Evolutionary conservation across 2,329 filamentous ascomycete genomes (phyloP).

Genomic region (Exserohilum rostratum): DNA sequence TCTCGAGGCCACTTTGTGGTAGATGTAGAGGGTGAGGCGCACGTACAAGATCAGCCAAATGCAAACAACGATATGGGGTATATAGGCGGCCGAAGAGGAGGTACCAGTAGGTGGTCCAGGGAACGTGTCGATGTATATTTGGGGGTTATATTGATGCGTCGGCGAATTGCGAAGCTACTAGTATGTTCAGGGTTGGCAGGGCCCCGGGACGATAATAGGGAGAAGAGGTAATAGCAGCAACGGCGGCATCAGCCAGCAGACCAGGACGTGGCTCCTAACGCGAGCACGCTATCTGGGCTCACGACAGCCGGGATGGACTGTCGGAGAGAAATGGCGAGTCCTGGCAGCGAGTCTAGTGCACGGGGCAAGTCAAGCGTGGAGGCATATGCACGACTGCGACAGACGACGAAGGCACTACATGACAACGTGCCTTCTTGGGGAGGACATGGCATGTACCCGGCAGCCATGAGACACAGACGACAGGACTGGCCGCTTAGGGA

Average conservation of each 20-base stretch:
- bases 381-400: constrained; percentile 35
- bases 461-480: constrained; percentile 36
- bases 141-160: constrained; percentile 29
- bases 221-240: constrained; percentile 29
- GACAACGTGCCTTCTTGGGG: constrained; percentile 26
- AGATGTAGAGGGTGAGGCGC: constrained; percentile 12
- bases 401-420: constrained; percentile 24
- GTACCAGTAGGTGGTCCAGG: constrained; percentile 28
- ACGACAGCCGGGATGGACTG: constrained; percentile 20
- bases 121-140: constrained; percentile 24
- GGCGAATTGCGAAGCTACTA: constrained; percentile 35
- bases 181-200: constrained; percentile 29
- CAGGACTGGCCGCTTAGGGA: constrained; percentile 24
- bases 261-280: constrained; percentile 33
- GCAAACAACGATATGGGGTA: constrained; percentile 19
- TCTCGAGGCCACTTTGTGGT: constrained; percentile 9
- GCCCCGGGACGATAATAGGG: constrained; percentile 35
- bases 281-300: constrained; percentile 30
- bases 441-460: constrained; percentile 32
- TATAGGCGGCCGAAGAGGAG: constrained; percentile 19
- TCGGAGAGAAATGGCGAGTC: constrained; percentile 31
- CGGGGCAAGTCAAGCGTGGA: constrained; percentile 35
- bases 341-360: constrained; percentile 19
- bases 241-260: constrained; percentile 37
- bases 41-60: constrained; percentile 22